Evolutionary conservation across 31 red algal species (phyloP).

Genomic region (Asparagopsis taxiformis): DNA sequence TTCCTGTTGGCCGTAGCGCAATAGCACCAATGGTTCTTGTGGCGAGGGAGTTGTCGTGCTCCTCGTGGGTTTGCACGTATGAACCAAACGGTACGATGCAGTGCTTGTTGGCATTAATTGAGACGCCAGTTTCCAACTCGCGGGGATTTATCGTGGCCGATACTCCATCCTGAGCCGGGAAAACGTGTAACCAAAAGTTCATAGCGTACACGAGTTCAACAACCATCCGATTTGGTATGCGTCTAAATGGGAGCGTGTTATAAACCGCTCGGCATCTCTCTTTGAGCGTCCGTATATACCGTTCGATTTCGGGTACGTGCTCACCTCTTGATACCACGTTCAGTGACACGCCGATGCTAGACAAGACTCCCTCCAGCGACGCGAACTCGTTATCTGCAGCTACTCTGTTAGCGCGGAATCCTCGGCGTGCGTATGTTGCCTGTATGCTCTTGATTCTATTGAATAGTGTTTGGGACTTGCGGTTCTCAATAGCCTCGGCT

Average conservation of each 20-base stretch:
- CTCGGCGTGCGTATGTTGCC: not conserved
- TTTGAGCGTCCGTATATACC: conserved; percentile 22
- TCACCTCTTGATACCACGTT: not conserved
- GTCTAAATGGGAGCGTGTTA: conserved; percentile 20
- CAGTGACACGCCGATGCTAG: conserved; percentile 3
- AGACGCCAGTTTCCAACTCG: not conserved
- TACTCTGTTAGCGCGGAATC: not conserved
- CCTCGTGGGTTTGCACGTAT: conserved; percentile 6
- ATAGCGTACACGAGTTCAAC: not conserved
- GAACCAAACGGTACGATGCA: not conserved
- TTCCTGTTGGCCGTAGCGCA: conserved; percentile 21
- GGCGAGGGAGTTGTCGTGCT: not conserved
- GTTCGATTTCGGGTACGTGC: conserved; percentile 3
- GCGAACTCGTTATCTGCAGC: not conserved
- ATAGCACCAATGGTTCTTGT: not conserved
- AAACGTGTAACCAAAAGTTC: conserved; percentile 15
- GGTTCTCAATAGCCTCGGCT: not conserved
- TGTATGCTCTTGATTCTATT: not conserved
- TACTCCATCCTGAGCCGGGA: not conserved
- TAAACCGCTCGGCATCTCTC: not conserved
- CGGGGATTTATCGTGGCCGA: not conserved
- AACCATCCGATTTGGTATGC: conserved; percentile 3
- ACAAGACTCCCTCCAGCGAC: not conserved
- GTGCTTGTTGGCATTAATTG: not conserved
- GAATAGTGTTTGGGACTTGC: not conserved